phyloP scores from a whole-genome alignment of 805 yeast genomes.

The Groenewaldozyma salmanticensis region DNA sequence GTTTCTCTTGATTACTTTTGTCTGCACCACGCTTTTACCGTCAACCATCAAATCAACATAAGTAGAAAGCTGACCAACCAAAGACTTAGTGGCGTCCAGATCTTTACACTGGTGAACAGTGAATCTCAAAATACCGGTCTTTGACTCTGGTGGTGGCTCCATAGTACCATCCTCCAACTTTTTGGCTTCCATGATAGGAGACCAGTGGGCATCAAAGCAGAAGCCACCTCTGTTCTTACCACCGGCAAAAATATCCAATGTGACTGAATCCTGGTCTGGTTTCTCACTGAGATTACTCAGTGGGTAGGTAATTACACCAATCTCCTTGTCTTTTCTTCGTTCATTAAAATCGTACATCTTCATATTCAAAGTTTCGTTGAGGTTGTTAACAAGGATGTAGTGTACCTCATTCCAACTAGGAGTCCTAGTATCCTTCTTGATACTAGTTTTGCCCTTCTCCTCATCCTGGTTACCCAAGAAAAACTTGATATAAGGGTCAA shows the following conservation, averaged over 20 bases:
- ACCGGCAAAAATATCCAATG: constrained; percentile 61
- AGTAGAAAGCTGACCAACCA: constrained; percentile 47
- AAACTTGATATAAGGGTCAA: constrained; percentile 82
- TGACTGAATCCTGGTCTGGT: constrained; percentile 34
- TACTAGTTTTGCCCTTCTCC: constrained; percentile 58
- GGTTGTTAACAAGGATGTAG: constrained; percentile 57
- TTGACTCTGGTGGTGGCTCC: constrained; percentile 82
- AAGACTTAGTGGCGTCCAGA: constrained; percentile 29
- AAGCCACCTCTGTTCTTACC: constrained; percentile 76
- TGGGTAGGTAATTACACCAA: constrained; percentile 72
- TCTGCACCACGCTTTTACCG: constrained; percentile 47
- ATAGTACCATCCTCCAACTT: constrained; percentile 67
- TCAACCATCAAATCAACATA: constrained; percentile 65
- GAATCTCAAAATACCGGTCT: constrained; percentile 81
- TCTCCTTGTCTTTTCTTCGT: constrained; percentile 60
- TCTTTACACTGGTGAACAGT: constrained; percentile 57
- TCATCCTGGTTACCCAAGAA: constrained; percentile 42
- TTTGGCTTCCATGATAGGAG: constrained; percentile 53
- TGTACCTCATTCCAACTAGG: constrained; percentile 84
- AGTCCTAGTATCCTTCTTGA: constrained; percentile 51
- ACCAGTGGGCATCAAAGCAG: constrained; percentile 57
- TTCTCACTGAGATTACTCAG: constrained; percentile 53
- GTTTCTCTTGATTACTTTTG: constrained; percentile 49
- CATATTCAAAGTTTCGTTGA: constrained; percentile 74
- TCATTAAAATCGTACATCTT: constrained; percentile 70